These are phyloP conservation scores for Scortechinia acanthostroma DNA, from an alignment of 2,329 filamentous ascomycete genomes.

Conservation along the genomic window DNA sequence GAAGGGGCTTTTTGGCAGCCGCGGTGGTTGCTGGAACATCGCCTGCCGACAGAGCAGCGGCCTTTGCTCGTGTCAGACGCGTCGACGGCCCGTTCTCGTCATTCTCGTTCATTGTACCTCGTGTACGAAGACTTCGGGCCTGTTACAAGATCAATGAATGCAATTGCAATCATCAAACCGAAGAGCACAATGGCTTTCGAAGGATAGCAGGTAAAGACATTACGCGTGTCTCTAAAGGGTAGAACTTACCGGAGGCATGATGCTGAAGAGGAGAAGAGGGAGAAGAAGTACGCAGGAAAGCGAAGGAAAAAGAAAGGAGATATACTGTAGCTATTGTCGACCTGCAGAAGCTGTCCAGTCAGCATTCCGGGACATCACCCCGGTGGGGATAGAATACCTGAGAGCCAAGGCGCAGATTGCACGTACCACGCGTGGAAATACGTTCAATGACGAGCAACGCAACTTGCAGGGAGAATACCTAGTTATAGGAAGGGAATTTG, in stretches of 20 bases:
- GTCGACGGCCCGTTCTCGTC: conserved; percentile 79
- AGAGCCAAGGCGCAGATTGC: neutral
- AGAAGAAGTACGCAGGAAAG: neutral
- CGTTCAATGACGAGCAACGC: neutral
- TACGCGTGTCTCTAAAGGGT: neutral
- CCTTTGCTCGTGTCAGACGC: conserved; percentile 88
- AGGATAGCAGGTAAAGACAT: neutral
- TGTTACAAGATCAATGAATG: conserved; percentile 17
- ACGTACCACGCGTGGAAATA: conserved; percentile 2
- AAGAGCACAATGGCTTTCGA: too few species aligned
- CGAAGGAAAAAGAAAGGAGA: neutral
- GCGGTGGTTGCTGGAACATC: conserved; percentile 45
- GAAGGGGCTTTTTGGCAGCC: conserved; percentile 53
- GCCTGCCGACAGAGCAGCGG: conserved; percentile 48
- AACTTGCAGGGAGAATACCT: too few species aligned
- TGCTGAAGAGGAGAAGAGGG: neutral
- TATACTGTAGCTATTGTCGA: neutral
- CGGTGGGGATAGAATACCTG: neutral
- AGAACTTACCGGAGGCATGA: conserved; percentile 1
- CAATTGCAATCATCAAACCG: too few species aligned
- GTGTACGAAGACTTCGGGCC: conserved; percentile 67
- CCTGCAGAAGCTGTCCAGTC: neutral
- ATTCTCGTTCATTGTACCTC: conserved; percentile 82
- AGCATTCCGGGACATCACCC: neutral
- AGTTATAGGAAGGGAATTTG: too few species aligned